These are phyloP conservation scores for Colletotrichum ledebouriae DNA, from an alignment of 2,329 filamentous ascomycete species.

Conservation along the genomic window DNA sequence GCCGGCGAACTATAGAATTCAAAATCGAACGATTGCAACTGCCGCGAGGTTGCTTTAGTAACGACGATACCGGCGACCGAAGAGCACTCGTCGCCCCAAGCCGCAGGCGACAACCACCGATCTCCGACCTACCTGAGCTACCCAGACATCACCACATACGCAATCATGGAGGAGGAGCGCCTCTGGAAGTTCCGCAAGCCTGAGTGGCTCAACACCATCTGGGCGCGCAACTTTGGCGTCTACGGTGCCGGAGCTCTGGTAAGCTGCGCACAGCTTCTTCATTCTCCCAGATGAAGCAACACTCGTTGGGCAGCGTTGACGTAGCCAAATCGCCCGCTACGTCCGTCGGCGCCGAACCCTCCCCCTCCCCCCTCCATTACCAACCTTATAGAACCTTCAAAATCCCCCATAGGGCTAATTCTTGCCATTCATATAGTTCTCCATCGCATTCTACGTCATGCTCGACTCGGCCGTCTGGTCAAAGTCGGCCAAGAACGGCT, in stretches of 20 bases:
- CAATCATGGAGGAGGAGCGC: conserved; percentile 72
- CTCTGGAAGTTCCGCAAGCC: conserved; percentile 77
- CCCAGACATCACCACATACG: conserved; percentile 20
- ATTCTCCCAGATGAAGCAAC: too few species aligned
- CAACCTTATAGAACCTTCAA: not conserved
- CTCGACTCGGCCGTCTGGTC: conserved; percentile 78
- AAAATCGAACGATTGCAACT: not conserved
- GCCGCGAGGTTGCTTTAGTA: not conserved
- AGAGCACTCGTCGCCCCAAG: conserved; percentile 16
- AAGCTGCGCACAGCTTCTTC: conserved; percentile 49
- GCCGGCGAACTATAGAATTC: not conserved
- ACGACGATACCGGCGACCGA: not conserved
- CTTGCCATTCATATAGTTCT: conserved; percentile 63
- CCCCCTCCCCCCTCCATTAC: not conserved
- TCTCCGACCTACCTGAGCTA: conserved; percentile 11
- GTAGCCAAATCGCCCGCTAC: conserved; percentile 13
- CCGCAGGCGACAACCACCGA: conserved; percentile 32
- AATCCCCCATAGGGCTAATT: conserved; percentile 29
- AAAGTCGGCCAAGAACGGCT: conserved; percentile 70
- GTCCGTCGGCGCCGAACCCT: not conserved
- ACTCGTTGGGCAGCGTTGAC: not conserved
- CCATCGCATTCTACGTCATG: conserved; percentile 76
- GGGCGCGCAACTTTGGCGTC: conserved; percentile 73
- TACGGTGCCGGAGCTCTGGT: conserved; percentile 74
- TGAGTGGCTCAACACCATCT: conserved; percentile 75